A percentile compares a stretch with the other conserved stretches of the same genome.
Conservation (phyloP, 768 basidiomycete species). For the Lactifluus rugatus region DNA sequence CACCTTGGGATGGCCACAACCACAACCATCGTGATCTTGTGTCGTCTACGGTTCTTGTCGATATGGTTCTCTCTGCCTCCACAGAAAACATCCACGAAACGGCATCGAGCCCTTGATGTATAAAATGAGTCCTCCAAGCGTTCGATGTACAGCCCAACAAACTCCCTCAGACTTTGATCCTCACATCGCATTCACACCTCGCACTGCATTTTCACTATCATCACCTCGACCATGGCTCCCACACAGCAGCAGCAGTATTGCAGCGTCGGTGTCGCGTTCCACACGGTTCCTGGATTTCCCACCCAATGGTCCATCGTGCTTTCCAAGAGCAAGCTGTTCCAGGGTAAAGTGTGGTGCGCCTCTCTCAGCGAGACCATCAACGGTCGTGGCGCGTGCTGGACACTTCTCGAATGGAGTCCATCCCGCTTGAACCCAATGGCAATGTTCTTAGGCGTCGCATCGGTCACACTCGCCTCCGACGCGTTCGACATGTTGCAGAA, state of each 20-base stretch:
- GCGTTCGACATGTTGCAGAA: background rate
- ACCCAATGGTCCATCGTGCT: background rate
- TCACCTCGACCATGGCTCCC: background rate
- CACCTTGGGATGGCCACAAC: background rate
- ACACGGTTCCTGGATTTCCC: background rate
- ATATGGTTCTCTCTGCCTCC: background rate
- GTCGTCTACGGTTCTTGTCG: background rate
- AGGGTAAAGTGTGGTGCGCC: background rate
- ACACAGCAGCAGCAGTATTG: background rate
- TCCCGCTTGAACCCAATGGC: background rate
- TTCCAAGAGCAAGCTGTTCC: background rate
- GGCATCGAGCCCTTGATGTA: background rate
- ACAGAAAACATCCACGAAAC: background rate
- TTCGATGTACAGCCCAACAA: background rate
- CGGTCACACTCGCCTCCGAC: background rate
- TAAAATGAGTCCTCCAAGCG: background rate
- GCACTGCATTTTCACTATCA: background rate
- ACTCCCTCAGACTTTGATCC: background rate
- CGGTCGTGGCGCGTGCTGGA: background rate
- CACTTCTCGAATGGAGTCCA: background rate
- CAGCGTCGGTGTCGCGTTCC: background rate
- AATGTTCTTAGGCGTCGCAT: background rate
- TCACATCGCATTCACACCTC: background rate
- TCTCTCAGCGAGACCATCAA: background rate
- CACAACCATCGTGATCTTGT: background rate